Base-by-base conservation (phyloP, 2,329 filamentous ascomycete genomes). In the Stagonosporopsis cucurbitacearum region DNA sequence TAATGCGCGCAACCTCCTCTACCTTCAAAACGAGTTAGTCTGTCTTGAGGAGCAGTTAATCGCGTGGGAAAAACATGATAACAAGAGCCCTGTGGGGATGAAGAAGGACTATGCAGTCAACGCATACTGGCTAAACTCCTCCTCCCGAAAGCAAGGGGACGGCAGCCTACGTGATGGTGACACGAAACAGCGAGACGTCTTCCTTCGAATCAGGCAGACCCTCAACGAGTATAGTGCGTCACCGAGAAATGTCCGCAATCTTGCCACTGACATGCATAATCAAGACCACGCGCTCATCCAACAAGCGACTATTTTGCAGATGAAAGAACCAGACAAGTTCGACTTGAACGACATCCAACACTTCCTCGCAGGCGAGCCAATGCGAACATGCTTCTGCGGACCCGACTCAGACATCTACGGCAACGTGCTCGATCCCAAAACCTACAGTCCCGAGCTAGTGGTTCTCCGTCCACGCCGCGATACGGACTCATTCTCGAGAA, bases 221-320 rank as follows among this genome's bases (percentile, higher is more conserved):
- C 30, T 65, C 26, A 60, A 57, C 23, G 50, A 59, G n/a, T 65
- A 65, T 36, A 60, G 63, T 52, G 30, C 20, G 36, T 37, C 17
- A 8, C 19, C n/a, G 4, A 20, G 11, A 9, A 11, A 9, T 20
- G 20, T 37, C 7, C 35, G 5, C 35, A 37, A 12, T 11, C 19
- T 17, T 20, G 17, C 13, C n/a, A 20, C 41, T 43, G 41, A 43
- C 25, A 9, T 4, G n/a, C 20, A 9, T 8, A 20, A 9, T 8
- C 17, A n/a, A 45, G 43, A 45, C 17, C 19, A 45, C 19, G 30
- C 43, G 3, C 30, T 63, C 8, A 33, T 61, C 4, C 58, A 58
- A 32, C 50, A 61, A 19, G 25, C 53, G n/a, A 39, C 33, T 4
- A 37, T 46, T 2, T 53, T 63, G 6, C 50, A 48, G 2, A 47